A percentile compares a stretch with the other conserved stretches of the same genome.
phyloP scores from a whole-genome alignment of 1,284 basidiomycete species.

The Cryptococcus jaspeensis region DNA sequence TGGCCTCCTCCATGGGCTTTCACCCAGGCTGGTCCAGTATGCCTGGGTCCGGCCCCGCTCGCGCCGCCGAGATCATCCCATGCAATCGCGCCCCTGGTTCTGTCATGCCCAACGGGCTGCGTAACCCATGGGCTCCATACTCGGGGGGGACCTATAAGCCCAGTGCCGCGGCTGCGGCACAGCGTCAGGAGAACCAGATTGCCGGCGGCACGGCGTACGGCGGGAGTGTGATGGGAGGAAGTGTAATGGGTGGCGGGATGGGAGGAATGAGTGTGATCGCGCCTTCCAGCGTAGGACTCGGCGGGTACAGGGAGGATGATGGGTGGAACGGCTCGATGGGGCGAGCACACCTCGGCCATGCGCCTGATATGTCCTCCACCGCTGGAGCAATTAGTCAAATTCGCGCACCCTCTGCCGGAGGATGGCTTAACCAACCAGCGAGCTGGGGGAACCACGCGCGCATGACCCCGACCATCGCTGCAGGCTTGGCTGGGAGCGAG shows the following conservation, averaged over 20 bases:
- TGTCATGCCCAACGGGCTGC: conserved; percentile 31
- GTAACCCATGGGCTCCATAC: conserved; percentile 35
- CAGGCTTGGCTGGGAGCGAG: background rate
- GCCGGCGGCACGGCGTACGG: background rate
- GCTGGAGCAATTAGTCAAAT: conserved; percentile 19
- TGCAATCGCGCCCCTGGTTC: conserved; percentile 7
- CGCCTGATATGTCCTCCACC: conserved; percentile 29
- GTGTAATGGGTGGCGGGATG: background rate
- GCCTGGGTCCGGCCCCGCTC: conserved; percentile 10
- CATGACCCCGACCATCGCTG: conserved; percentile 17
- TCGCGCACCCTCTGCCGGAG: background rate
- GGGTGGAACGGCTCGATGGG: conserved; percentile 34
- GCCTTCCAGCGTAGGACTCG: conserved; percentile 5
- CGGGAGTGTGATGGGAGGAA: background rate
- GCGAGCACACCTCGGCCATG: conserved; percentile 22
- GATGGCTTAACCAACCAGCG: conserved; percentile 19
- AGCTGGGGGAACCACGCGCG: conserved; percentile 27
- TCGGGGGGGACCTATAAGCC: conserved; percentile 29
- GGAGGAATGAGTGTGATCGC: conserved; percentile 6
- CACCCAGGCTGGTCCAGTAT: conserved; percentile 8
- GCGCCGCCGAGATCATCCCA: conserved; percentile 11
- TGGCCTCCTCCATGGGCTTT: conserved; percentile 12
- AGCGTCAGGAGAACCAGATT: background rate
- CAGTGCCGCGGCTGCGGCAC: background rate
- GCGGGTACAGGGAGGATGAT: conserved; percentile 23